Evolutionary conservation across 352 stramenopile genomes (phyloP).

Genomic region (Achlya hypogyna): DNA sequence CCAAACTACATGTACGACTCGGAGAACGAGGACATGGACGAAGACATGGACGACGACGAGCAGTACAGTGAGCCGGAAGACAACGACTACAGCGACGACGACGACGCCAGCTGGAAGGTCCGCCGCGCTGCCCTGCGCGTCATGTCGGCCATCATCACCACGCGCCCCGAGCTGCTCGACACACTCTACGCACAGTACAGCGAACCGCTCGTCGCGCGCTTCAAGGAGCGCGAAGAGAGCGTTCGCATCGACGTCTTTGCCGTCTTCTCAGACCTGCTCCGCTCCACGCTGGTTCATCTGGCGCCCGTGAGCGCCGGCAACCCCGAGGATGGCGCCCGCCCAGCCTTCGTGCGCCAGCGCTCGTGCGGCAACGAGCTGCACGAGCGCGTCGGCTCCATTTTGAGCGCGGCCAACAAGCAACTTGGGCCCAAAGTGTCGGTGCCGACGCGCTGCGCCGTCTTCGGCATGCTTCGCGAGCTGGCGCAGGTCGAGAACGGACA

Average conservation of each 20-base stretch:
- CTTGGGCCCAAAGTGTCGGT: slow-evolving; percentile 72
- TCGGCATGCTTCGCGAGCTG: slow-evolving; percentile 76
- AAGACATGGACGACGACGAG: slow-evolving; percentile 60
- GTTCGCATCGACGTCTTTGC: slow-evolving; percentile 95
- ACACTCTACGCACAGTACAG: slow-evolving; percentile 77
- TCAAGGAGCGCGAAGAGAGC: slow-evolving; percentile 98
- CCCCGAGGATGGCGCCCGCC: slow-evolving; percentile 33
- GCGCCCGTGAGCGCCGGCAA: not conserved
- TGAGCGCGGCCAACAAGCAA: slow-evolving; percentile 70
- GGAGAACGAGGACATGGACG: slow-evolving; percentile 76
- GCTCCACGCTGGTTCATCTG: slow-evolving; percentile 30
- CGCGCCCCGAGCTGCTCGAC: slow-evolving; percentile 75
- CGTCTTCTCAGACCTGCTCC: slow-evolving; percentile 90
- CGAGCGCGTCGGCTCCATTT: slow-evolving; percentile 56
- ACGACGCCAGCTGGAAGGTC: slow-evolving; percentile 97
- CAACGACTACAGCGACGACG: slow-evolving; percentile 88
- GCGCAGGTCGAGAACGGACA: slow-evolving; percentile 69
- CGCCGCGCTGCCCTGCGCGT: slow-evolving; percentile 87
- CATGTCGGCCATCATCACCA: slow-evolving; percentile 88
- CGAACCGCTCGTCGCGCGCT: slow-evolving; percentile 75
- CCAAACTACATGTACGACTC: slow-evolving; percentile 98
- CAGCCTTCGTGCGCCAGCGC: slow-evolving; percentile 26
- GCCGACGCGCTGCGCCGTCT: slow-evolving; percentile 66
- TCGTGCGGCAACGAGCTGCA: slow-evolving; percentile 44
- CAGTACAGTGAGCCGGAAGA: slow-evolving; percentile 71